These are phyloP conservation scores for Aureobasidium leucospermi DNA, from an alignment of 2,329 filamentous ascomycete species.

Conservation along the genomic window DNA sequence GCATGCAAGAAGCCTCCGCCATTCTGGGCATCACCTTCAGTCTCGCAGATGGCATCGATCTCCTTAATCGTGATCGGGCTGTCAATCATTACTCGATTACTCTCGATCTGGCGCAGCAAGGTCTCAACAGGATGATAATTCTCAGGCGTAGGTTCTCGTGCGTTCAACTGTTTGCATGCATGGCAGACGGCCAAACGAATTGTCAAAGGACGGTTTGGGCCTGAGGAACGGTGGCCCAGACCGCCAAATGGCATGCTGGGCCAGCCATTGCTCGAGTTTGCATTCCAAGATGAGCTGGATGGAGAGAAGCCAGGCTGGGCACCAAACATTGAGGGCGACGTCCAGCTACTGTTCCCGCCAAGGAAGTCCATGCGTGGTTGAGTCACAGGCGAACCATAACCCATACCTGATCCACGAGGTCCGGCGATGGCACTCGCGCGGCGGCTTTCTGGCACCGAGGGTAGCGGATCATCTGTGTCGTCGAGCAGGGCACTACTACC, in stretches of 20 bases:
- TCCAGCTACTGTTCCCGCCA: conserved; percentile 34
- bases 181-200: conserved; percentile 69
- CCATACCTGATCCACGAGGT: conserved; percentile 17
- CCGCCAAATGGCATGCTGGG: conserved; percentile 44
- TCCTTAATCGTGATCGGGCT: conserved; percentile 55
- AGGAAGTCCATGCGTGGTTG: conserved; percentile 28
- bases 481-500: conserved; percentile 84
- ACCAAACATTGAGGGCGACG: conserved; percentile 35
- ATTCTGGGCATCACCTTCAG: conserved; percentile 77
- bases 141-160: conserved; percentile 36
- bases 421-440: conserved; percentile 23
- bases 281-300: conserved; percentile 32
- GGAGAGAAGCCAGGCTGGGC: conserved; percentile 26
- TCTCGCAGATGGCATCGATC: conserved; percentile 79
- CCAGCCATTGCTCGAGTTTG: conserved; percentile 32
- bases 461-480: conserved; percentile 59
- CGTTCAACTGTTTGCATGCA: conserved; percentile 61
- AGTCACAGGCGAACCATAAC: conserved; percentile 25
- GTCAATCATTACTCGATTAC: conserved; percentile 50
- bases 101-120: conserved; percentile 58
- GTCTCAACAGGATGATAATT: conserved; percentile 63
- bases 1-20: conserved; percentile 84
- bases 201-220: conserved; percentile 49
- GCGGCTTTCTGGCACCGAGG: conserved; percentile 34
- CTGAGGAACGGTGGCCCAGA: conserved; percentile 38